Base-by-base conservation (phyloP, 2,329 filamentous ascomycete genomes). In the Lasiodiplodia gonubiensis region DNA sequence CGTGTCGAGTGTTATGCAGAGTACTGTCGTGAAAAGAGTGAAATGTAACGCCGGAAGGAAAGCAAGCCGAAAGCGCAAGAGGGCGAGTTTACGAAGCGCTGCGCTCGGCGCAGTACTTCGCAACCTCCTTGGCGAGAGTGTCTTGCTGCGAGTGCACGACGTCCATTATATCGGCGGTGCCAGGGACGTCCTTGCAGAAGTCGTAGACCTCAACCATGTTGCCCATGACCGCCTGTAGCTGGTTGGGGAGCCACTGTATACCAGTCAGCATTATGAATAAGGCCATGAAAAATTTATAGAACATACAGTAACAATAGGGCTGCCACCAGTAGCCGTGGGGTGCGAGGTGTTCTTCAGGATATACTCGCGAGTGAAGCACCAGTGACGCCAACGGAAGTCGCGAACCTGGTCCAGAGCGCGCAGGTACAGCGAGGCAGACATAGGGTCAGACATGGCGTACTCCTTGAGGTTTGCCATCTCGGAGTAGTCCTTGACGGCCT, bases 301-400 rank as follows among this genome's bases (percentile, higher is more conserved):
- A 76, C 79, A 72, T 74, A 81, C 80, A 2, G 91, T 94, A 18
- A 94, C 90, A 69, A 94, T 94, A 3, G 92, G 92, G 71, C 89
- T 92, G 21, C 92, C 92, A 2, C 92, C 92, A 0, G 92, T 94
- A 0, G 92, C 92, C 2, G 90, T 92, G 0, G 92, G 91, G 75
- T 94, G 91, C 21, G 81, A 83, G 0, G 90, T 93, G 74, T 88
- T 87, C 83, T 93, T 92, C 70, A 94, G 85, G 72, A 94, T 94
- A 76, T 94, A 94, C 82, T 94, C 91, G 68, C 91, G 85, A 2
- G 91, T 92, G 75, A 94, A 94, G 77, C 90, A 92, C 92, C 92
- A 94, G 79, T 94, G 92, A 7, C 92, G 84, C 90, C 91, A 94
- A 68, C 92, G 83, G 82, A 94, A 94, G 76, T 92, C 90, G 67